Evolutionary conservation across 768 basidiomycete genomes (phyloP), one percentile per base, ranked within the genome.

Genomic region (Gautieria morchelliformis): DNA sequence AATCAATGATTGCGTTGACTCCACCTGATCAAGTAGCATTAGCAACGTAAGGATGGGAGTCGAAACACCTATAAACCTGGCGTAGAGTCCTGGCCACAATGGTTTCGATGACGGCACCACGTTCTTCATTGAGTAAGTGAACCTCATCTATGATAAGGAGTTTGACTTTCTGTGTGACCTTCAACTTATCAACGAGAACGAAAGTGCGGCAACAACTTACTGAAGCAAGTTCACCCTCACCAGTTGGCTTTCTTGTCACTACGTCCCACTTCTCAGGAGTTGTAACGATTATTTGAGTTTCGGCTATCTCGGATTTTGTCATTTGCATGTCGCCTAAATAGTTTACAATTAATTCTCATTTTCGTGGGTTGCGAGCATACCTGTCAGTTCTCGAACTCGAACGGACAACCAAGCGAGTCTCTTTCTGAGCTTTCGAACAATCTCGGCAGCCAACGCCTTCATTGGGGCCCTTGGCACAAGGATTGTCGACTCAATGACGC

Each of bases 231-330:
- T 98, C 94, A 12, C 93, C 95, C 72, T 98, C 96, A 8, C 94
- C 93, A 1, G 89, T 93, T 1, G 95, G 93, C 68, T 96, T 98
- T 60, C 96, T 76, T 9, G 96, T 99, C 3, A 99, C 96, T 0
- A 99, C 96, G 63, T 98, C 96, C 96, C 96, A 99, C 69, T 99
- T 99, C 69, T 99, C 96, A 0, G 96, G 96, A 1, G 96, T 99
- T 2, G 96, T 99, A 7, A 99, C 93, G 58, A 99, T 98, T 46
- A 99, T 86, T 66, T 97, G 95, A 10, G 96, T 98, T 69, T 88
- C 84, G 1, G 88, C 87, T 59, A 99, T 93, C 71, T 98, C 95
- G 39, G 83, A 78, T 69, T 89, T 87, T 15, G 96, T 92, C 68
- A 99, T 71, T 69, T 98, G 96, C 94, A 98, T 98, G 65, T 99